Evolutionary conservation across 768 basidiomycete genomes (phyloP).

Genomic region (Hypholoma sublateritium): DNA sequence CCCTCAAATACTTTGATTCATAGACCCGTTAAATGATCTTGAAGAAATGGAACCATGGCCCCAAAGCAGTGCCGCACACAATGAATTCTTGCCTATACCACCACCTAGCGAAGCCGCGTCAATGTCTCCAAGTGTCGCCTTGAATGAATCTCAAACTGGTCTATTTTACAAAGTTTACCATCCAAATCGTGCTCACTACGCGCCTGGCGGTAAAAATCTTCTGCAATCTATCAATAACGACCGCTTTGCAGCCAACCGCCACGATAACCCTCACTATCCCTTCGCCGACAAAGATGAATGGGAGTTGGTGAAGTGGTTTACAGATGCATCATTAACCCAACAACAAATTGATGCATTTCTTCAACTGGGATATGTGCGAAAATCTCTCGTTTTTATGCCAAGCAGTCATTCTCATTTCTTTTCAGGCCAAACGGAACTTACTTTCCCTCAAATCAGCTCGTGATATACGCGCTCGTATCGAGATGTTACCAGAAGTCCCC

Average conservation of each 20-base stretch:
- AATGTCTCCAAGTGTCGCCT: background rate
- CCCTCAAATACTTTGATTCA: background rate
- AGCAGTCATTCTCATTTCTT: background rate
- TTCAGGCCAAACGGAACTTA: background rate
- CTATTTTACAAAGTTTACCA: background rate
- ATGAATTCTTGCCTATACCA: background rate
- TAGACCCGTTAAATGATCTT: background rate
- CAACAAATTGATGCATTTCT: conserved; percentile 1
- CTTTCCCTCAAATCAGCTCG: background rate
- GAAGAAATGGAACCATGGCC: background rate
- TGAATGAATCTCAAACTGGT: background rate
- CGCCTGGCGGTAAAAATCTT: background rate
- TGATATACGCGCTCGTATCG: background rate
- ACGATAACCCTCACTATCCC: conserved; percentile 24
- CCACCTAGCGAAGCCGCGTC: background rate
- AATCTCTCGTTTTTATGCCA: background rate
- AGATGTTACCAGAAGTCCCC: background rate
- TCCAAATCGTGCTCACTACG: background rate
- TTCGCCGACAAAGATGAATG: conserved; percentile 3
- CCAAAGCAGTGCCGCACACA: background rate
- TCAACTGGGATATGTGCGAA: background rate
- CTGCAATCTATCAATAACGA: background rate
- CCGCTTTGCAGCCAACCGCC: background rate
- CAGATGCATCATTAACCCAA: background rate
- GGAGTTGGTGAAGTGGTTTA: conserved; percentile 1